These are phyloP conservation scores for Rhipidocladum racemiflorum DNA, from an alignment of 176 grass and related monocot species.

Conservation along the genomic window DNA sequence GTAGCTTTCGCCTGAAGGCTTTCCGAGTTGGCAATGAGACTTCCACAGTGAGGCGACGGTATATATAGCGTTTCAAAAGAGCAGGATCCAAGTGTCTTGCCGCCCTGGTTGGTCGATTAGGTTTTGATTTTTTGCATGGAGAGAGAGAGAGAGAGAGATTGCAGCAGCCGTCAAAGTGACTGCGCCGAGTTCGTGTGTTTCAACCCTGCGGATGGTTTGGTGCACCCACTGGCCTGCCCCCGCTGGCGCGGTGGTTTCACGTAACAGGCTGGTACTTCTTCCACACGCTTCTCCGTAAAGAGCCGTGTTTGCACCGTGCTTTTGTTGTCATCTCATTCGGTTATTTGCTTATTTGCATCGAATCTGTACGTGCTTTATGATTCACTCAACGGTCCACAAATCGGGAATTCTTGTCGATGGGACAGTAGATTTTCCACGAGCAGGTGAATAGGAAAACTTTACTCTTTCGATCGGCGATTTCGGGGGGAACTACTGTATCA, in stretches of 20 bases:
- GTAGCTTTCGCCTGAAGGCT: constrained; percentile 11
- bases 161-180: not conserved
- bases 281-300: constrained; percentile 19
- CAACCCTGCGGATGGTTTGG: constrained; percentile 54
- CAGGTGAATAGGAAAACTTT: not conserved
- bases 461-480: not conserved
- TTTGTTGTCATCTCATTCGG: not conserved
- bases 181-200: not conserved
- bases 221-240: constrained; percentile 60
- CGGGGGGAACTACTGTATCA: not conserved
- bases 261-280: not conserved
- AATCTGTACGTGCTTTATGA: not conserved
- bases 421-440: not conserved
- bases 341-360: not conserved
- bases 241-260: constrained; percentile 20
- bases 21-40: constrained; percentile 25
- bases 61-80: constrained; percentile 5
- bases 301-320: not conserved
- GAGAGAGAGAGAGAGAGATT: not conserved
- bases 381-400: not conserved
- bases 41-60: not conserved
- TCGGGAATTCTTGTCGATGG: not conserved
- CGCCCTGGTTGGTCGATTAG: constrained; percentile 57
- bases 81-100: not conserved
- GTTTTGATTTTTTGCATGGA: constrained; percentile 40